These are phyloP conservation scores for Argentina anserina DNA, from an alignment of 306 rosid genomes.

Conservation along the genomic window DNA sequence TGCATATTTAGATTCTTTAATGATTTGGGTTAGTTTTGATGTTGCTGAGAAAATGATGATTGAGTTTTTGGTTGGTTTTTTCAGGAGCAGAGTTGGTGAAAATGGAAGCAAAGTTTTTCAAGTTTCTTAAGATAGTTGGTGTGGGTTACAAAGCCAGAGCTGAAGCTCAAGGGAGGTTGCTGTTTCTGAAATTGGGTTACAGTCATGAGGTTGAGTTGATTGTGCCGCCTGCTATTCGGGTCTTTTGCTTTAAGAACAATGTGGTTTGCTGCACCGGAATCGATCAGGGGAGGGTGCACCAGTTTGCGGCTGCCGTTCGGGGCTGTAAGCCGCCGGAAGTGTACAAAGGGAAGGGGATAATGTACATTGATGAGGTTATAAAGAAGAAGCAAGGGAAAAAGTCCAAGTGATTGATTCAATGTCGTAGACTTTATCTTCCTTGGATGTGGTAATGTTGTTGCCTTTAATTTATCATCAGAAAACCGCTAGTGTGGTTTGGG, in stretches of 20 bases:
- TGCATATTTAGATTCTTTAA: no score
- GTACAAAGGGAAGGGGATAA: slow-evolving; percentile 92
- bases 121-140: slow-evolving; percentile 78
- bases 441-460: slow-evolving; percentile 2
- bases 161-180: slow-evolving; percentile 63
- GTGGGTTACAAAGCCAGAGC: slow-evolving; percentile 93
- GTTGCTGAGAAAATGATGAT: not conserved
- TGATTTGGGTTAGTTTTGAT: not conserved
- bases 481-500: not conserved
- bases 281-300: slow-evolving; percentile 82
- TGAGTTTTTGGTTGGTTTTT: not conserved
- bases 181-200: slow-evolving; percentile 79
- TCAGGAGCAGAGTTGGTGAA: not conserved
- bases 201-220: slow-evolving; percentile 82
- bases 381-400: slow-evolving; percentile 87
- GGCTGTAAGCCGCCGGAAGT: slow-evolving; percentile 85
- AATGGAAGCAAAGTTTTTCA: slow-evolving; percentile 78
- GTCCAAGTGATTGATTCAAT: slow-evolving; percentile 50
- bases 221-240: slow-evolving; percentile 78
- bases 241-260: slow-evolving; percentile 87
- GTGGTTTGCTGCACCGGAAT: slow-evolving; percentile 89
- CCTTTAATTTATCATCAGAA: not conserved
- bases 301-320: slow-evolving; percentile 77
- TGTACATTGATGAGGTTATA: slow-evolving; percentile 76
- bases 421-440: not conserved